Evolutionary conservation across 768 basidiomycete genomes (phyloP), one percentile per base, ranked within the genome.

Genomic region (Chalciporus pseudorubinellus): DNA sequence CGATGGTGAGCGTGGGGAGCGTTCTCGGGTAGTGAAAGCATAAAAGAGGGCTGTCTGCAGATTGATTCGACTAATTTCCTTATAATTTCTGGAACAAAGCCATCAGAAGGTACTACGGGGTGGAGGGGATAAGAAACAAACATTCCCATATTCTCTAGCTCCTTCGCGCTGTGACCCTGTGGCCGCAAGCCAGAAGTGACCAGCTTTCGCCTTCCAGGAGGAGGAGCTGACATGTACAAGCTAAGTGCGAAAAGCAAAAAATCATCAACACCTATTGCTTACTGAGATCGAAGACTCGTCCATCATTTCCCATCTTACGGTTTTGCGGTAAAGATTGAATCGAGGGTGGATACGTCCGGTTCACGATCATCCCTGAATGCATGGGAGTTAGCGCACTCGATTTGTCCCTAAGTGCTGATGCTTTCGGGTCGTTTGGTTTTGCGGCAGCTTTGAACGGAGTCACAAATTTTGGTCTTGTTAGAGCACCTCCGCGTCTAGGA

Each of bases 361-460:
- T 56, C 22, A 44, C 26, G 22, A 33, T 22, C 26, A 46, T 34
- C 33, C 19, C 51, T 14, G 31, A 26, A 22, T 19, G 31, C 2
- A 51, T 20, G 9, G 58, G 46, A 4, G 51, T 47, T 28, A 39
- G 18, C 20, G 53, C 20, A 36, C 21, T 39, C 18, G 45, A 39
- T 16, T 20, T 26, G 12, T 43, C 33, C 45, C 53, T 59, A 14
- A 33, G 20, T 33, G 20, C n/a, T 28, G 41, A 42, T 34, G 48
- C 16, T 13, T 20, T 43, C 16, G 46, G 29, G 21, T 77, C 72
- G 33, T 71, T 72, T 41, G 78, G 77, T 54, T 69, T 71, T 70
- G 78, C 71, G 22, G 77, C 78, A 6, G 66, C 47, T 59, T 85
- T 87, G 63, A 87, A 87, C 0, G 84, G 84, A 2, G 84, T 85